Base-by-base conservation (phyloP, 2,329 filamentous ascomycete species). In the Didymella exigua region DNA sequence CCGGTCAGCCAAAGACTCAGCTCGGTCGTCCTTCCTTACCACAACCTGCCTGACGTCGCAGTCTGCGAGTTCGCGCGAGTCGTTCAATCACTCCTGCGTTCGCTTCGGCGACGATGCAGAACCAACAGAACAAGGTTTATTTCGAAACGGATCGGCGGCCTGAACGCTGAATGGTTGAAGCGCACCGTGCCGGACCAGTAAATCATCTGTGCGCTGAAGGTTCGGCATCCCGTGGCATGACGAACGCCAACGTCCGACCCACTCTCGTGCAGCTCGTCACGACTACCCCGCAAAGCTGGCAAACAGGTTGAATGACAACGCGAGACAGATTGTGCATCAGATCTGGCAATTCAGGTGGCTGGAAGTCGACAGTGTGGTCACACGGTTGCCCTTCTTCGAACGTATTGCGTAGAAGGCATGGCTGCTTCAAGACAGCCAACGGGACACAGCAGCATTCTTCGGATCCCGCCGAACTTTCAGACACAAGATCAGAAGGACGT, bases 221-320 rank as follows among this genome's bases (percentile, higher is more conserved):
- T 38, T 49, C 51, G 45, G 51, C 49, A 47, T 54, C 51, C 51
- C 51, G 51, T 54, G 45, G 44, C 51, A 45, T 49, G 45, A 54
- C 45, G 40, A 44, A 49, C 33, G 51, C 44, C 51, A 49, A 54
- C 19, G 21, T 46, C 18, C 18, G 49, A 46, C 49, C 50, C 50
- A 54, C 50, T 48, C 42, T 40, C 44, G 14, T 54, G 50, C 50
- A 54, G 50, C 50, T 44, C 38, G 24, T 49, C 31, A 44, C 31
- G 16, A 47, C 19, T 54, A 49, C 44, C 51, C 51, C 51, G 26
- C 44, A 48, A 44, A 37, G 23, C 30, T 31, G 44, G 33, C 31
- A 48, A 44, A 33, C 44, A 44, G 43, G 30, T 43, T 48, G 43
- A 38, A 38, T 30, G 30, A 54, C 44, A 43, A 48, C 30, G 30